Conservation (phyloP, 805 yeast species). For the Starmera quercuum region DNA sequence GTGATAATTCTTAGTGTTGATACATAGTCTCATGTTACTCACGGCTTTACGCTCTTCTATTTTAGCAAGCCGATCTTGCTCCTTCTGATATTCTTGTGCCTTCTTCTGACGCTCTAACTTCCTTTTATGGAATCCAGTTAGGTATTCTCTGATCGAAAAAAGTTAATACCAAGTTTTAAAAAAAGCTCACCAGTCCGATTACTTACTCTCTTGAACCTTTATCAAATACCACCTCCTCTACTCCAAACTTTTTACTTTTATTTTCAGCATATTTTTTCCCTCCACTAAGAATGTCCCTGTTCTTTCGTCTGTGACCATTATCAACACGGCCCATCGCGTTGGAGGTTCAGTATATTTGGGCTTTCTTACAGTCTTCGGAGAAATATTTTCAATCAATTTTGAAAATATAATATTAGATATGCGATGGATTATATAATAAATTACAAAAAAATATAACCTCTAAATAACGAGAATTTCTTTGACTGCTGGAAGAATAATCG, state of each 20-base stretch:
- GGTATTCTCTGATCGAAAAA: conserved; percentile 42
- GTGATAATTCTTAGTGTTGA: neutral
- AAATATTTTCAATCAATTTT: too few species aligned
- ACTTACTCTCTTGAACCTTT: conserved; percentile 52
- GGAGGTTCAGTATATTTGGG: too few species aligned
- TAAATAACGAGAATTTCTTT: too few species aligned
- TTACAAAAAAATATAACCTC: neutral
- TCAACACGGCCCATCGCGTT: neutral
- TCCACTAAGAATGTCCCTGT: conserved; percentile 83
- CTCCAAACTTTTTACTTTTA: conserved; percentile 57
- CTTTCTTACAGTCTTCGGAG: neutral
- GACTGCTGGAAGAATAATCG: too few species aligned
- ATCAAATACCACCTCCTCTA: conserved; percentile 82
- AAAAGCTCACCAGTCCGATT: neutral
- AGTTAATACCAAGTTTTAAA: too few species aligned
- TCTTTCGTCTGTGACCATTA: conserved; percentile 25
- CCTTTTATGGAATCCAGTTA: conserved; percentile 95
- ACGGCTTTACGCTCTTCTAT: conserved; percentile 66
- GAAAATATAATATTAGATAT: too few species aligned
- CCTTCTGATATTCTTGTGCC: conserved; percentile 70
- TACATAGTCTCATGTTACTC: conserved; percentile 5
- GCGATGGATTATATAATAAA: too few species aligned
- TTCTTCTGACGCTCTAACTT: conserved; percentile 82
- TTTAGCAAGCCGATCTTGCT: conserved; percentile 64
- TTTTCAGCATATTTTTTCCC: conserved; percentile 74